These are phyloP conservation scores for Fistulifera solaris DNA, from an alignment of 108 stramenopile species.

Conservation along the genomic window DNA sequence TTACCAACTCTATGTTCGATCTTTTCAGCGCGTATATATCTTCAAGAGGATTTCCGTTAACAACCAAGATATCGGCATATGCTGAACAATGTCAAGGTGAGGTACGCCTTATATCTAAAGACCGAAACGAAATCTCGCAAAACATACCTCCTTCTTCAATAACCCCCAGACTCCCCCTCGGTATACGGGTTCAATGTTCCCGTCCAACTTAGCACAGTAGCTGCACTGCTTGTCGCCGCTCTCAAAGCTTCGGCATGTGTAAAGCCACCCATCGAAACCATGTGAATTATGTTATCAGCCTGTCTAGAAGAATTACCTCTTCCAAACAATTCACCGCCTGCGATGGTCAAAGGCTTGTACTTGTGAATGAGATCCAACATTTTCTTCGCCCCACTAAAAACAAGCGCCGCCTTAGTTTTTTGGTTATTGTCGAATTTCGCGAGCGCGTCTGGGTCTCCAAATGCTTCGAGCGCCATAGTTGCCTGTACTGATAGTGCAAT, in stretches of 20 bases:
- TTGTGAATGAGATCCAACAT: not conserved
- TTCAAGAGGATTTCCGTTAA: not conserved
- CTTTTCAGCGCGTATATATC: not conserved
- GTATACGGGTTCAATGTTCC: not conserved
- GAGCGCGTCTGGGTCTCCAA: not conserved
- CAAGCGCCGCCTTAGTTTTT: not conserved
- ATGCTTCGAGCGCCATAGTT: not conserved
- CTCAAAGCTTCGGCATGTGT: not conserved
- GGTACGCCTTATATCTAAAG: no score
- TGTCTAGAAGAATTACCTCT: not conserved
- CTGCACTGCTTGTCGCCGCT: not conserved
- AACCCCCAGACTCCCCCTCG: not conserved
- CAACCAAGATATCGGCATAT: not conserved
- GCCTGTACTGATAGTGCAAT: not conserved
- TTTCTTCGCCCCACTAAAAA: not conserved
- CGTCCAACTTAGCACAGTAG: not conserved
- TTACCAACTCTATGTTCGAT: not conserved
- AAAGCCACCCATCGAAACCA: conserved; percentile 2
- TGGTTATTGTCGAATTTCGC: not conserved
- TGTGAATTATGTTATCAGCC: not conserved
- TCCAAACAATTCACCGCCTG: conserved; percentile 2
- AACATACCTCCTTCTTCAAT: conserved; percentile 1
- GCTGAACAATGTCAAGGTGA: not conserved
- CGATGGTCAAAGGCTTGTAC: not conserved
- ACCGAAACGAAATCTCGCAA: no score